These are phyloP conservation scores for Russula ochroleuca DNA, from an alignment of 768 basidiomycete species.

Conservation along the genomic window DNA sequence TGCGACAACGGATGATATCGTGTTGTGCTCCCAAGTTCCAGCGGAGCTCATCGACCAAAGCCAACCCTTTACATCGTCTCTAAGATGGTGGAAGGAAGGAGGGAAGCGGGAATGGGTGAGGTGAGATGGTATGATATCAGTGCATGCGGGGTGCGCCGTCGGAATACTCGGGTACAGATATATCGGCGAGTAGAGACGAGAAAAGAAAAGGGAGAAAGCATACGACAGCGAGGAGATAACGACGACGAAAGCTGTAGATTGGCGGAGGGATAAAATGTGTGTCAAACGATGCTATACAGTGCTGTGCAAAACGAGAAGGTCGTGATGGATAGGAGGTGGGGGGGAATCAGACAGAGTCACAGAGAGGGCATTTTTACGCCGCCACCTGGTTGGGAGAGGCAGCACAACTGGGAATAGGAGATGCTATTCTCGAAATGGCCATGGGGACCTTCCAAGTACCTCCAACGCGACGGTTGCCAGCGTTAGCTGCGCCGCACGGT, in stretches of 20 bases:
- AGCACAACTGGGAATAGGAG: conserved; percentile 6
- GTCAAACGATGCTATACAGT: conserved; percentile 10
- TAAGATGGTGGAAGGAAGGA: background rate
- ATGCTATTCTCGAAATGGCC: conserved; percentile 2
- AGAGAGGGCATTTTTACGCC: background rate
- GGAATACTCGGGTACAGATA: background rate
- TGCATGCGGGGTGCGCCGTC: background rate
- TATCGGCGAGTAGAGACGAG: too few species aligned
- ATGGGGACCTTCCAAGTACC: conserved; percentile 22
- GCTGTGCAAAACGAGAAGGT: background rate
- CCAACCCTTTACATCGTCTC: background rate
- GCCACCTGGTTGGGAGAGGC: conserved; percentile 12
- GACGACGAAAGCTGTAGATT: conserved; percentile 20
- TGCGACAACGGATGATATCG: background rate
- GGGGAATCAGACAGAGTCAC: background rate
- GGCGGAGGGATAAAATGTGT: conserved; percentile 1
- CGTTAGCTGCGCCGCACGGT: conserved; percentile 17
- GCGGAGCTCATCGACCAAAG: background rate
- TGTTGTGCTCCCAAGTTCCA: background rate
- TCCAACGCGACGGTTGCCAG: conserved; percentile 17
- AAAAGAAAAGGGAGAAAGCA: background rate
- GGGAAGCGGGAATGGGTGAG: background rate
- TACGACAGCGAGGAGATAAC: conserved; percentile 21
- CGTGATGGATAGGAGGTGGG: background rate
- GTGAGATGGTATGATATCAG: background rate